Percentiles rank a stretch among this genome's conserved stretches.
These are phyloP conservation scores for Dioscorea alata DNA, from an alignment of 106 monocot genomes.

Conservation along the genomic window DNA sequence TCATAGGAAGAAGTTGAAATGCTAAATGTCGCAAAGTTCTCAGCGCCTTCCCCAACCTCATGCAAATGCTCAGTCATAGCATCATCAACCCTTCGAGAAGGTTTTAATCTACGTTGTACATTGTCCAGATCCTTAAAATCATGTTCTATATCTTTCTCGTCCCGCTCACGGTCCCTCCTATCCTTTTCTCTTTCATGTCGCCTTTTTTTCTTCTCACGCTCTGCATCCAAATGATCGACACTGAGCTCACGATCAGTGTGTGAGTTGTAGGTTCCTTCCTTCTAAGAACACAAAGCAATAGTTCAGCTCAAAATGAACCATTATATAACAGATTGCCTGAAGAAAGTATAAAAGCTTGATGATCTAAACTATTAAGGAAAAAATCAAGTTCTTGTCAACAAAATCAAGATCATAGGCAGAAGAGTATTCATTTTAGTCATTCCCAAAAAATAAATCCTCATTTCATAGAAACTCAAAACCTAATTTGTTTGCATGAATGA, in stretches of 20 bases:
- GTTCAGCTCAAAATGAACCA: no score
- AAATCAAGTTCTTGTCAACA: no score
- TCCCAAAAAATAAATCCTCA: no score
- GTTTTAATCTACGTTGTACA: conserved; percentile 36
- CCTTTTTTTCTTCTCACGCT: conserved; percentile 64
- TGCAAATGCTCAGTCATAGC: conserved; percentile 2
- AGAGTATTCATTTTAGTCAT: no score
- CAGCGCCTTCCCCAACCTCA: conserved; percentile 32
- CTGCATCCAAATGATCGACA: conserved; percentile 73
- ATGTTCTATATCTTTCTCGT: conserved; percentile 69
- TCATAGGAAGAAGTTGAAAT: conserved; percentile 64
- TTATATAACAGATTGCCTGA: no score
- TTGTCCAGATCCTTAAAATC: conserved; percentile 56
- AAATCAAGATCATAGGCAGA: no score
- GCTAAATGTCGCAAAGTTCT: conserved; percentile 46
- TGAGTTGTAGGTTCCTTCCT: conserved; percentile 49
- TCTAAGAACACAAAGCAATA: conserved; percentile 30
- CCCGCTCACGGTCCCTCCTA: conserved; percentile 61
- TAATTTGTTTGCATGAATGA: no score
- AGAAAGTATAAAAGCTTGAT: no score
- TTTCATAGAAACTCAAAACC: no score
- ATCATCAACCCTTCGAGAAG: conserved; percentile 31
- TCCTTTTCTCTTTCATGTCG: conserved; percentile 76
- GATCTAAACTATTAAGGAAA: no score
- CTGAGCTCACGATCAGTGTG: conserved; percentile 63